Conservation (phyloP, 1,139 yeast species). For the Casaregolazyma suthepensis region DNA sequence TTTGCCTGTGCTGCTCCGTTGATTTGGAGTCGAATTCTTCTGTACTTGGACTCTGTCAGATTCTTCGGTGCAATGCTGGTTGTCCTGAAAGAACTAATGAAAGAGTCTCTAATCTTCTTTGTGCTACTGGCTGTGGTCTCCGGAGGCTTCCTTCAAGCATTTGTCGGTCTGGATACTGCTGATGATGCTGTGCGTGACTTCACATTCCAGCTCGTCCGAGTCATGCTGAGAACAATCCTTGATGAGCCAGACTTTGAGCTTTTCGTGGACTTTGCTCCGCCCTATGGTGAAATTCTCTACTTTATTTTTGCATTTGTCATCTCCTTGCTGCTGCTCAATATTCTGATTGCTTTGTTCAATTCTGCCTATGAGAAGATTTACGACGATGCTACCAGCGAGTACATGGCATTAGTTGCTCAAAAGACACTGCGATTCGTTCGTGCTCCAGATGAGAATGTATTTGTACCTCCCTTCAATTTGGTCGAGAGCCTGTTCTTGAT, state of each 20-base stretch:
- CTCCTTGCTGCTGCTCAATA: slow-evolving; percentile 53
- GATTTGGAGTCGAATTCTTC: slow-evolving; percentile 74
- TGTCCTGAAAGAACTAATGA: slow-evolving; percentile 78
- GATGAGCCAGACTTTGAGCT: slow-evolving; percentile 69
- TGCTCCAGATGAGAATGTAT: slow-evolving; percentile 83
- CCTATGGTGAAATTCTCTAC: slow-evolving; percentile 72
- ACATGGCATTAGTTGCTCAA: slow-evolving; percentile 76
- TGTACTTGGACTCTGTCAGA: slow-evolving; percentile 70
- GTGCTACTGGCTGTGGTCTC: slow-evolving; percentile 64
- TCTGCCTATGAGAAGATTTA: slow-evolving; percentile 78
- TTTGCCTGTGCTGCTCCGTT: slow-evolving; percentile 80
- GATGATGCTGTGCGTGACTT: slow-evolving; percentile 60
- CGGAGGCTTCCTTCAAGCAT: slow-evolving; percentile 80
- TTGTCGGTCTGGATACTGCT: slow-evolving; percentile 78
- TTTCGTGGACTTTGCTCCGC: slow-evolving; percentile 69
- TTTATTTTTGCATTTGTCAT: slow-evolving; percentile 73
- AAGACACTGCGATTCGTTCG: slow-evolving; percentile 78
- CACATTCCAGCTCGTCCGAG: slow-evolving; percentile 55
- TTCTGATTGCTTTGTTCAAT: slow-evolving; percentile 76
- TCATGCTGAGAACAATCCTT: slow-evolving; percentile 63
- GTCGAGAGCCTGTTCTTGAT: slow-evolving; percentile 50
- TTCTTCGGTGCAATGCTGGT: slow-evolving; percentile 89
- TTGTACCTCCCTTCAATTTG: slow-evolving; percentile 79
- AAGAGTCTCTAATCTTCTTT: slow-evolving; percentile 75
- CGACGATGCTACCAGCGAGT: slow-evolving; percentile 78